Evolutionary conservation across 345 rosid species (phyloP).

Genomic region (Physaria fendleri): DNA sequence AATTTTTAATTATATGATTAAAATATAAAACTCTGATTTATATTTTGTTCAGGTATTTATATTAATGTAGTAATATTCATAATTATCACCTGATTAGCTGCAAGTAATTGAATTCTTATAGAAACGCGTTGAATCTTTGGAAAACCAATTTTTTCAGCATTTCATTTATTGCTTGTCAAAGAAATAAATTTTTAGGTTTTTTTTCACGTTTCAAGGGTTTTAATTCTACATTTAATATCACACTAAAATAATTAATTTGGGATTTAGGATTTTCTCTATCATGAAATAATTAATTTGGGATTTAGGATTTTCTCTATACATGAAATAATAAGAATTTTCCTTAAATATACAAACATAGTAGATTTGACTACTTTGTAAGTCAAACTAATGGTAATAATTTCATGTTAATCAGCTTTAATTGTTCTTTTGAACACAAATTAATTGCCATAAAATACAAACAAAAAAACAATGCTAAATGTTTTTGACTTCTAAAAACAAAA

Average conservation of each 20-base stretch:
- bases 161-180: slow-evolving; percentile 25
- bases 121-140: slow-evolving; percentile 30
- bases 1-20: no score
- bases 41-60: no score
- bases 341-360: no score
- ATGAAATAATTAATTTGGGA: no score
- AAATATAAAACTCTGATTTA: no score
- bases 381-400: neutral
- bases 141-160: slow-evolving; percentile 15
- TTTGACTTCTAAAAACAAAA: neutral
- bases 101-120: slow-evolving; percentile 18
- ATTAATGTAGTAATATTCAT: no score
- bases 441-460: neutral
- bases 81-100: slow-evolving; percentile 28
- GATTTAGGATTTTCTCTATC: no score
- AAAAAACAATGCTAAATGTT: neutral
- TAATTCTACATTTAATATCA: neutral
- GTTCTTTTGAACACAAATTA: neutral
- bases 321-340: no score
- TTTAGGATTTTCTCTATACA: no score
- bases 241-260: neutral
- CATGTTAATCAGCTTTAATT: neutral
- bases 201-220: slow-evolving; percentile 2
- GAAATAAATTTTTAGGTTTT: neutral
- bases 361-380: neutral